Base-by-base conservation (phyloP, 768 basidiomycete genomes). In the Lactarius vividus region DNA sequence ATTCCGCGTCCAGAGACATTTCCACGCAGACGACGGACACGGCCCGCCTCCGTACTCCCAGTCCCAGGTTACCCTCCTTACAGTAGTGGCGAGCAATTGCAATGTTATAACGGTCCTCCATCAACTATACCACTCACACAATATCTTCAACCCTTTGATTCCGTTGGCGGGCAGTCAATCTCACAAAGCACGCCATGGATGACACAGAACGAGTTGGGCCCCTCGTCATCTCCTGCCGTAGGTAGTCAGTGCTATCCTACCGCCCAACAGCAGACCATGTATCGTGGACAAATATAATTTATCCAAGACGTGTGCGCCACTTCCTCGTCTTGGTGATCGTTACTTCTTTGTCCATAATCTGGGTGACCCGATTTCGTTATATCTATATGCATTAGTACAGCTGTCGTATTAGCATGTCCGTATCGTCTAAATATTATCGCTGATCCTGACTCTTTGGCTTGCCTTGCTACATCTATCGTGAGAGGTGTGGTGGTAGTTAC, bases 1-100 rank as follows among this genome's bases (percentile, higher is more conserved):
- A 81, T 86, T 15, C 85, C 89, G 8, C 80, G 90, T 39, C 90
- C 90, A 0, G 58, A 58, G 10, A 42, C 7, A 26, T 59, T 66
- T 31, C 61, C 65, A 9, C 65, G 52, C 57, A 53, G 39, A 59
- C 52, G 61, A 26, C 60, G 55, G 29, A 39, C 37, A 31, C 60
- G 35, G 15, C 59, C 44, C 1, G 4, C 44, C 20, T 23, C 44
- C 11, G 26, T 0, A 18, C 6, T 15, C 5, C 9, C 37, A 10
- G 16, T 16, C 49, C 15, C 46, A n/a, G 31, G 18, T 33, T 33
- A 33, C 33, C 33, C 33, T 33, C 33, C 8, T 33, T 33, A 7
- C 33, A 33, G 33, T 33, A 9, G 8, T 54, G 23, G 7, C 5
- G 29, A 4, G 31, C 29, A 52, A 3, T 15, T 15, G 31, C 46